phyloP scores from a whole-genome alignment of 2,329 filamentous ascomycete genomes.

The Penicillium sp. region DNA sequence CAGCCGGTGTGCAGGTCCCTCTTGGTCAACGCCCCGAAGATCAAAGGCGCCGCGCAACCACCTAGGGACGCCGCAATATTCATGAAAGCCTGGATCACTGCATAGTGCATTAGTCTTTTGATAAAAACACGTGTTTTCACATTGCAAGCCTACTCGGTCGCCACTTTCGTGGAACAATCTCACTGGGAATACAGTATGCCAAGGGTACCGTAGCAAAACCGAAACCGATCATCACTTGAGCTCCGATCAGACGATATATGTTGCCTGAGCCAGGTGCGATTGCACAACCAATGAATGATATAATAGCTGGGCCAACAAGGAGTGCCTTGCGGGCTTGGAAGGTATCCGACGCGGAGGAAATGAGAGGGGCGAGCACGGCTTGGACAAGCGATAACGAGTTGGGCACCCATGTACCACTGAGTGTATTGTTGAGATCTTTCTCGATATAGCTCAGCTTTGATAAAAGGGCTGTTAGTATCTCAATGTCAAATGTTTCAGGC shows the following conservation, averaged over 20 bases:
- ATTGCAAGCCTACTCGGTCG: slow-evolving; percentile 4
- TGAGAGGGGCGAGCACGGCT: slow-evolving; percentile 6
- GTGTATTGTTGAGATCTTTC: slow-evolving; percentile 1
- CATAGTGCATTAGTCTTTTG: background rate
- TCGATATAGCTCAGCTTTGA: background rate
- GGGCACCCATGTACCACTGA: slow-evolving; percentile 1
- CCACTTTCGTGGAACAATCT: slow-evolving; percentile 11
- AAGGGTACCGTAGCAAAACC: slow-evolving; percentile 11
- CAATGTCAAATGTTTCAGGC: background rate
- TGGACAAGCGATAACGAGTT: slow-evolving; percentile 9
- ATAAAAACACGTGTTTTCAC: background rate
- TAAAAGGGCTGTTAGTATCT: background rate
- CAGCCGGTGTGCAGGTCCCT: slow-evolving; percentile 1
- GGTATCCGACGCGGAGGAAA: slow-evolving; percentile 10
- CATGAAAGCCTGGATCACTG: slow-evolving; percentile 4
- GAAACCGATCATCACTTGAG: slow-evolving; percentile 9
- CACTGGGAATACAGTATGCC: slow-evolving; percentile 12
- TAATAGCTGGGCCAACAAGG: slow-evolving; percentile 3
- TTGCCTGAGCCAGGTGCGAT: slow-evolving; percentile 2
- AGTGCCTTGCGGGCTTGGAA: slow-evolving; percentile 8
- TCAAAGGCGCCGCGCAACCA: background rate
- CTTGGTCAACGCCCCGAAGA: background rate
- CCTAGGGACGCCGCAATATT: slow-evolving; percentile 3
- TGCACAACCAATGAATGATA: slow-evolving; percentile 6
- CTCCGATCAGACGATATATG: slow-evolving; percentile 2